Conservation (phyloP, 768 basidiomycete genomes). For the Naematelia aurantialba region DNA sequence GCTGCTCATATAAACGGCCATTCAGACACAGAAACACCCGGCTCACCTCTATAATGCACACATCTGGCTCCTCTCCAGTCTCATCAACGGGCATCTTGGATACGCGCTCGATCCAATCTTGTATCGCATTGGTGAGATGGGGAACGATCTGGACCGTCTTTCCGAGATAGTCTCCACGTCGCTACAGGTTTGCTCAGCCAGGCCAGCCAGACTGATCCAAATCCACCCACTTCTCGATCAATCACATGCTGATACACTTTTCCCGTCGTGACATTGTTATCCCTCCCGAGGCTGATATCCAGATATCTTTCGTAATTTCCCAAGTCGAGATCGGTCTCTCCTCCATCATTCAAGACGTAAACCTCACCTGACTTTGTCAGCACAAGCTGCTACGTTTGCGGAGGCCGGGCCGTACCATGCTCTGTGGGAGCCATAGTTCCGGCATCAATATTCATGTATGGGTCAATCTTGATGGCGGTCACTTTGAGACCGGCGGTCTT, state of each 20-base stretch:
- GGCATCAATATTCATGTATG: conserved; percentile 99
- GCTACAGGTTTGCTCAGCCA: conserved; percentile 47
- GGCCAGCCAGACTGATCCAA: not conserved
- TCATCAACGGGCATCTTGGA: conserved; percentile 92
- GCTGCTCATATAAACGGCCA: conserved; percentile 54
- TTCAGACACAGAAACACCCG: not conserved
- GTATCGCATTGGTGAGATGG: conserved; percentile 92
- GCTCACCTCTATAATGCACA: conserved; percentile 92
- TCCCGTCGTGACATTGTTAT: conserved; percentile 98
- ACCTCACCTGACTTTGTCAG: conserved; percentile 69
- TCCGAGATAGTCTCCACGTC: conserved; percentile 70
- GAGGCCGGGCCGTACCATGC: conserved; percentile 66
- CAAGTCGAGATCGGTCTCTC: conserved; percentile 94
- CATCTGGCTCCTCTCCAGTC: conserved; percentile 85
- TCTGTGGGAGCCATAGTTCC: conserved; percentile 98
- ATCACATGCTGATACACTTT: conserved; percentile 97
- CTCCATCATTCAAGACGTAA: conserved; percentile 95
- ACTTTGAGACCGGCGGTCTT: conserved; percentile 95
- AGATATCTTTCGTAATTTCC: conserved; percentile 99
- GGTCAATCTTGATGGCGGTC: conserved; percentile 98
- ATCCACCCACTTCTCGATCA: conserved; percentile 76
- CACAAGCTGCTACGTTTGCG: not conserved
- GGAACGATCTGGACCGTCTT: conserved; percentile 98
- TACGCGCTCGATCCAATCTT: conserved; percentile 97
- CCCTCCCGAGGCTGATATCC: conserved; percentile 84